Evolutionary conservation across 2,329 filamentous ascomycete species (phyloP).

Genomic region (Pseudogymnoascus pannorum): DNA sequence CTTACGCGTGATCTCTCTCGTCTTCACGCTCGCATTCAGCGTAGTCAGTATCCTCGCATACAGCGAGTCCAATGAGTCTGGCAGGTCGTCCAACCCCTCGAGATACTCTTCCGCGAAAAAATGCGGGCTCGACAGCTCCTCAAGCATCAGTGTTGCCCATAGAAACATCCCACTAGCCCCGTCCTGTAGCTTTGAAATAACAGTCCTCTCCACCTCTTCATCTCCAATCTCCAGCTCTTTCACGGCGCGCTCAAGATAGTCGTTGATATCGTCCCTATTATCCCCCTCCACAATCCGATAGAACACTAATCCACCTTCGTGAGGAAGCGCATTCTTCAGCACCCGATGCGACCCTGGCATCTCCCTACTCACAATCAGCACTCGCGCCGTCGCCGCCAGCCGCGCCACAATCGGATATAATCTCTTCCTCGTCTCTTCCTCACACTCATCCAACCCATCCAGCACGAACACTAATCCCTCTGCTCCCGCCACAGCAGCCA

Average conservation of each 20-base stretch:
- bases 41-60: slow-evolving; percentile 1
- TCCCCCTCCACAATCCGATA: slow-evolving; percentile 3
- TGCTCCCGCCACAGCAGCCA: neutral
- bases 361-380: neutral
- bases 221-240: neutral
- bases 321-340: neutral
- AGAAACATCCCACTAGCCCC: slow-evolving; percentile 11
- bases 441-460: neutral
- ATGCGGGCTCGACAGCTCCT: slow-evolving; percentile 7
- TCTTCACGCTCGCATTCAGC: neutral
- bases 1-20: slow-evolving; percentile 2
- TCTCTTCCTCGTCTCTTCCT: neutral
- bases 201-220: slow-evolving; percentile 3
- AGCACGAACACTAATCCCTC: neutral
- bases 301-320: neutral
- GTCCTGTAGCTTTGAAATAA: neutral
- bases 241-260: neutral
- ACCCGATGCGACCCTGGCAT: neutral
- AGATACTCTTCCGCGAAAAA: slow-evolving; percentile 1
- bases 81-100: neutral
- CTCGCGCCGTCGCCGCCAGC: neutral
- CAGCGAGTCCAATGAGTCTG: neutral
- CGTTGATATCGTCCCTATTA: neutral
- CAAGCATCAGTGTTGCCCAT: slow-evolving; percentile 9
- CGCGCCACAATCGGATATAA: neutral